Evolutionary conservation across 1,284 basidiomycete genomes (phyloP).

Genomic region (Farysia itapuensis): DNA sequence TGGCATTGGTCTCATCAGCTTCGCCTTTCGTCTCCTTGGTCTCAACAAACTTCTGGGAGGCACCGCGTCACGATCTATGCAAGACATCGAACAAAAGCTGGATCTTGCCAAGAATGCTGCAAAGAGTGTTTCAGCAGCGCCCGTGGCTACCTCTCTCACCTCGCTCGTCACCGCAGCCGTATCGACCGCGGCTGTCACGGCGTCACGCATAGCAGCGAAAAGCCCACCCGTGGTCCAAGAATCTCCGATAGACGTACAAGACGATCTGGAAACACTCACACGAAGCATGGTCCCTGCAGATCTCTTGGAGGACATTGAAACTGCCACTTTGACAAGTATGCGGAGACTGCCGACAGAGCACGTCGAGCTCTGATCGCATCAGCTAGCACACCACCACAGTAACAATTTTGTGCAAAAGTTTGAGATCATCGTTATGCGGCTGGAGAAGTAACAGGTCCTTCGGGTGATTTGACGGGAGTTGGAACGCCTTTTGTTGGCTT

Average conservation of each 20-base stretch:
- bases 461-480: neutral
- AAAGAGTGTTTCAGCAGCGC: neutral
- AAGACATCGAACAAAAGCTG: constrained; percentile 27
- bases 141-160: constrained; percentile 1
- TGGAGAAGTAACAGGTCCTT: neutral
- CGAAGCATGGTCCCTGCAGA: constrained; percentile 10
- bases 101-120: constrained; percentile 7
- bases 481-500: neutral
- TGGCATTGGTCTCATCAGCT: constrained; percentile 41
- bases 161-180: constrained; percentile 11
- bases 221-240: constrained; percentile 6
- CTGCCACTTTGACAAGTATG: constrained; percentile 2
- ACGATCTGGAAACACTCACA: constrained; percentile 15
- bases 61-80: constrained; percentile 1
- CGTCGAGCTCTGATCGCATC: constrained; percentile 13
- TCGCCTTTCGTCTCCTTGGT: constrained; percentile 32
- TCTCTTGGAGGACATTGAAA: neutral
- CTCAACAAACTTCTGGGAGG: constrained; percentile 26
- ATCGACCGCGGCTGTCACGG: constrained; percentile 2
- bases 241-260: constrained; percentile 13
- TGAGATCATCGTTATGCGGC: constrained; percentile 1
- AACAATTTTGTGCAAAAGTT: neutral
- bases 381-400: neutral
- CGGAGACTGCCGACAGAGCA: constrained; percentile 21
- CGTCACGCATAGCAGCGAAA: constrained; percentile 8